A percentile compares a stretch with the other conserved stretches of the same genome.
Conservation (phyloP, 2,329 filamentous ascomycete genomes). For the Penicillium sp. region DNA sequence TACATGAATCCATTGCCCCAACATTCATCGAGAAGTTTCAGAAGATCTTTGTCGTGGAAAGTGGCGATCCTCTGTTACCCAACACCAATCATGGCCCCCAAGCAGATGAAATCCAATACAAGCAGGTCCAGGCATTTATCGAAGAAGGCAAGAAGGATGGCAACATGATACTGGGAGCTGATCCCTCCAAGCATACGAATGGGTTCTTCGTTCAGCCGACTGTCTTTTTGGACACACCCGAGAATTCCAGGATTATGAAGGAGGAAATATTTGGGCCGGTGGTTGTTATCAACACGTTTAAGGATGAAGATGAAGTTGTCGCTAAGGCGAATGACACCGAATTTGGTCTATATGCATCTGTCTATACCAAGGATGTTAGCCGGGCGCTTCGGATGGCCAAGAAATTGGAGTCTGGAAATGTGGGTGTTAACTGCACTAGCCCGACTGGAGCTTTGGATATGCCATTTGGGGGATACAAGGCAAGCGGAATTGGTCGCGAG, state of each 20-base stretch:
- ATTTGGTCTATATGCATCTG: slow-evolving; percentile 72
- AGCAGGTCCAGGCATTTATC: slow-evolving; percentile 78
- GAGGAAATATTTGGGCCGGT: slow-evolving; percentile 84
- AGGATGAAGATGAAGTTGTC: slow-evolving; percentile 70
- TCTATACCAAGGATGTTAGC: slow-evolving; percentile 76
- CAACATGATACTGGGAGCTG: slow-evolving; percentile 64
- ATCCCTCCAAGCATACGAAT: slow-evolving; percentile 66
- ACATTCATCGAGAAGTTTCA: slow-evolving; percentile 69
- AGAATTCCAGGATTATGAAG: slow-evolving; percentile 69
- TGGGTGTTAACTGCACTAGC: slow-evolving; percentile 64
- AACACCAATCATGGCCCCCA: slow-evolving; percentile 85
- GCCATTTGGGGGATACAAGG: slow-evolving; percentile 38
- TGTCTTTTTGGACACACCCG: slow-evolving; percentile 74
- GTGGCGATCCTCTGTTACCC: slow-evolving; percentile 50
- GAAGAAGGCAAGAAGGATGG: slow-evolving; percentile 66
- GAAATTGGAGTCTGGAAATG: slow-evolving; percentile 64
- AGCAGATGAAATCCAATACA: slow-evolving; percentile 78
- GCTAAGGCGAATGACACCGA: slow-evolving; percentile 69
- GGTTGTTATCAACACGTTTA: slow-evolving; percentile 71
- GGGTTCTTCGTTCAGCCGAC: slow-evolving; percentile 89
- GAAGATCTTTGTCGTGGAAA: slow-evolving; percentile 6
- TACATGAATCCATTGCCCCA: slow-evolving; percentile 61
- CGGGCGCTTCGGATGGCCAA: slow-evolving; percentile 75
- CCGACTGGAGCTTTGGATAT: slow-evolving; percentile 60
- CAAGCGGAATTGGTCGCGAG: slow-evolving; percentile 16